Percentiles rank a stretch among this genome's conserved stretches.
Evolutionary conservation across 768 basidiomycete species (phyloP).

Genomic region (Lactarius pseudohatsudake): DNA sequence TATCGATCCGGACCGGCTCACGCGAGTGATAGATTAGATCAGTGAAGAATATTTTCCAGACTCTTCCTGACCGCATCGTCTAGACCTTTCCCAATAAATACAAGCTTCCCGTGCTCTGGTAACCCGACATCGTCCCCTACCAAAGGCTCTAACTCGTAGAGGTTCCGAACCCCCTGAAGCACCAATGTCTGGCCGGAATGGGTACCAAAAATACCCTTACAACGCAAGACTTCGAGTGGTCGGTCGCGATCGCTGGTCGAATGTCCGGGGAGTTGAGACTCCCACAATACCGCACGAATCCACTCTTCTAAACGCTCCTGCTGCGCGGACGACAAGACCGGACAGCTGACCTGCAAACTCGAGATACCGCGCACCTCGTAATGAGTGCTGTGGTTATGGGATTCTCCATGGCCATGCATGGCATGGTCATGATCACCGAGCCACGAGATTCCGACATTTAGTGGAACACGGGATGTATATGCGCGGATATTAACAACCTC

Average conservation of each 20-base stretch:
- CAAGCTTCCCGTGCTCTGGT: conserved; percentile 72
- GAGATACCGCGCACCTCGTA: conserved; percentile 83
- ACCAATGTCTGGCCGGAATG: conserved; percentile 61
- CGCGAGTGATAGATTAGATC: background rate
- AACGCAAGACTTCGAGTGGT: conserved; percentile 67
- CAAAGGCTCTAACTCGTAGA: conserved; percentile 70
- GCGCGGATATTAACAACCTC: conserved; percentile 80
- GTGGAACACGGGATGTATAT: conserved; percentile 54
- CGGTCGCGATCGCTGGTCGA: conserved; percentile 16
- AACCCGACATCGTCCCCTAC: conserved; percentile 46
- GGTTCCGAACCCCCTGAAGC: conserved; percentile 86
- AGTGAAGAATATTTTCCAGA: conserved; percentile 39
- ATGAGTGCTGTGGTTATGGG: conserved; percentile 42
- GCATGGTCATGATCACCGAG: conserved; percentile 37
- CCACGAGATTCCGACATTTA: conserved; percentile 31
- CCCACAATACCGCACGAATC: conserved; percentile 85
- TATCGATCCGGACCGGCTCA: conserved; percentile 15
- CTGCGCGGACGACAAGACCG: conserved; percentile 50
- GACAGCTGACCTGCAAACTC: conserved; percentile 69
- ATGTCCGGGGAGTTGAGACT: conserved; percentile 49
- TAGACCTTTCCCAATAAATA: conserved; percentile 84
- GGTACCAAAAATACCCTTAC: conserved; percentile 77
- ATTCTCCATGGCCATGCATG: conserved; percentile 31
- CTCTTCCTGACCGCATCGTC: conserved; percentile 54
- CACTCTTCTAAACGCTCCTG: conserved; percentile 68